Evolutionary conservation across 176 grass and related monocot genomes (phyloP), one percentile per base, ranked within the genome.

Genomic region (Pontederia crassipes): DNA sequence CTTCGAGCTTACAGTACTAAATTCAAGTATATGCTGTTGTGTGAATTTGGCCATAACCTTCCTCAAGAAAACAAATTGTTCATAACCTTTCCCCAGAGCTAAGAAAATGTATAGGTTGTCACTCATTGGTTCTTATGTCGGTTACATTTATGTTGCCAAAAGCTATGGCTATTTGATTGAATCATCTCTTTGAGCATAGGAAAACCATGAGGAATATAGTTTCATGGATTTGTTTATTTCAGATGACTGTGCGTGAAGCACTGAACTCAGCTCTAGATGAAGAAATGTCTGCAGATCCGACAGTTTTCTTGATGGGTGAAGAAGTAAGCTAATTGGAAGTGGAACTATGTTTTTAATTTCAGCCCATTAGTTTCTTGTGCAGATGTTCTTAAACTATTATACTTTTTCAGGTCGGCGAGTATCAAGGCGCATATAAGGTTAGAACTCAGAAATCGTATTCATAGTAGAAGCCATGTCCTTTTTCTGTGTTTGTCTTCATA

Each of bases 371-470:
- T 10, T 62, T 63, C 14, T 49, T 45, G 46, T 66, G 51, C 50
- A 77, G 62, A 75, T 70, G 45, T 49, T 17, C 46, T 17, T 77
- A 67, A 3, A 24, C 73, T 55, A 35, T 60, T 45, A 61, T 54
- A 35, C 59, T 28, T 80, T 90, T 68, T 57, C 70, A 97, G 92
- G 92, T 97, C 60, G 92, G 92, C 60, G 87, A 97, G 67, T 97
- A 97, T 62, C 92, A 97, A 78, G 92, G 92, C 75, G 92, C 92
- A 62, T 97, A 97, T 73, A 97, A 97, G 86, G 87, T 91, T 10
- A 64, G 70, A 61, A 48, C 68, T 54, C 11, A 64, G 70, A 61
- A 48, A 71, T 54, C 15, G 32, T 60, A 72, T 12, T 46, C 17
- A 28, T 16, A 53, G 64, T 48, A 54, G 65, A 18, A 63, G 46